phyloP scores from a whole-genome alignment of 805 yeast genomes.

The Teunomyces funiuensis region DNA sequence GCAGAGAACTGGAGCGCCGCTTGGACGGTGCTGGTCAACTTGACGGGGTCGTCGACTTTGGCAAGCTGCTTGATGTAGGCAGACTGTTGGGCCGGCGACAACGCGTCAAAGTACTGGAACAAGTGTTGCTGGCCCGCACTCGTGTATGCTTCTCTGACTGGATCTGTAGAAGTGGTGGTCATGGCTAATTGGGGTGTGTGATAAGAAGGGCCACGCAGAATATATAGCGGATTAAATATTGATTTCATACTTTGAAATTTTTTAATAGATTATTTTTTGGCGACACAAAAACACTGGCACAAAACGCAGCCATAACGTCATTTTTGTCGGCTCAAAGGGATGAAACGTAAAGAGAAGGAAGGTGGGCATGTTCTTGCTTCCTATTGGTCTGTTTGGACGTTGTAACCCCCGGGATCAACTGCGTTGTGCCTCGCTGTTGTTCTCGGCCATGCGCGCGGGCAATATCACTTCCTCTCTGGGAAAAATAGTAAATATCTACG shows the following conservation, averaged over 20 bases:
- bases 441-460: too few relatives aligned
- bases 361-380: not conserved
- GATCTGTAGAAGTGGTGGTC: conserved; percentile 11
- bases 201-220: not conserved
- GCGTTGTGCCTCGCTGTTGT: too few relatives aligned
- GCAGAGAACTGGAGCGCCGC: conserved; percentile 45
- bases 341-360: too few relatives aligned
- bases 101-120: conserved; percentile 46
- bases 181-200: conserved; percentile 1
- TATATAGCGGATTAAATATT: not conserved
- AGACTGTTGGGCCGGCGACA: conserved; percentile 33
- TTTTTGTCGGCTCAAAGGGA: too few relatives aligned
- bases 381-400: not conserved
- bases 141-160: conserved; percentile 29
- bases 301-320: not conserved
- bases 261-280: conserved; percentile 2
- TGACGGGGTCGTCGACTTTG: conserved; percentile 41
- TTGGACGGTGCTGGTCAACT: conserved; percentile 42
- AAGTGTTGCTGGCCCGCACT: conserved; percentile 55
- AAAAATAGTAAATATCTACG: conserved; percentile 1
- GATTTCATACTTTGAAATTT: not conserved
- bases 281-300: conserved; percentile 5
- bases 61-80: conserved; percentile 42
- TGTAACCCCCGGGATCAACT: too few relatives aligned
- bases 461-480: conserved; percentile 4